Percentiles rank a stretch among this genome's conserved stretches.
phyloP scores from a whole-genome alignment of 768 basidiomycete species.

The Terana coerulea region DNA sequence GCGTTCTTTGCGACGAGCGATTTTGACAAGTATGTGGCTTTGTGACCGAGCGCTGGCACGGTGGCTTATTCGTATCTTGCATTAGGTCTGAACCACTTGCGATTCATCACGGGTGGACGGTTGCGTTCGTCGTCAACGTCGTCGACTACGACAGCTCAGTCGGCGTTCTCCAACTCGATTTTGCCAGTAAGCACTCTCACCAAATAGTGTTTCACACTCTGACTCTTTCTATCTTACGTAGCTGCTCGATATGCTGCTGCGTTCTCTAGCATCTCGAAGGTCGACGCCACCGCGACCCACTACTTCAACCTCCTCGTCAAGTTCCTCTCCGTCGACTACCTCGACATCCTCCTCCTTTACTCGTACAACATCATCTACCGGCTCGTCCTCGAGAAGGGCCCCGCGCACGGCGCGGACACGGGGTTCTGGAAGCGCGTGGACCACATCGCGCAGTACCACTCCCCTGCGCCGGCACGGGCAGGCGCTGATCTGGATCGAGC shows the following conservation, averaged over 20 bases:
- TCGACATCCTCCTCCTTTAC: slow-evolving; percentile 3
- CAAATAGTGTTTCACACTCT: too few species aligned
- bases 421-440: not conserved
- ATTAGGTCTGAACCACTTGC: not conserved
- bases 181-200: slow-evolving; percentile 12
- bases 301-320: slow-evolving; percentile 5
- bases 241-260: not conserved
- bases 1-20: slow-evolving; percentile 4
- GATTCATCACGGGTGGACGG: slow-evolving; percentile 10
- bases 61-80: not conserved
- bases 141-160: slow-evolving; percentile 7
- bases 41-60: not conserved
- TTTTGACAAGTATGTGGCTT: slow-evolving; percentile 1
- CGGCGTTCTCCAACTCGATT: slow-evolving; percentile 13
- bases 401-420: not conserved
- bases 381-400: not conserved
- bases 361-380: slow-evolving; percentile 2
- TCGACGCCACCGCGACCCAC: not conserved
- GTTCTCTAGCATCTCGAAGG: slow-evolving; percentile 3
- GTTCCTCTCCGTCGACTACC: slow-evolving; percentile 5
- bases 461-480: not conserved
- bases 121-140: slow-evolving; percentile 17
- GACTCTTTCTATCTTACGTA: too few species aligned
- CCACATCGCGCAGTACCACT: not conserved
- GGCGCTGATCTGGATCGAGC: not conserved